Evolutionary conservation across 495 filamentous ascomycete genomes (phyloP).

Genomic region (Collariella sp.): DNA sequence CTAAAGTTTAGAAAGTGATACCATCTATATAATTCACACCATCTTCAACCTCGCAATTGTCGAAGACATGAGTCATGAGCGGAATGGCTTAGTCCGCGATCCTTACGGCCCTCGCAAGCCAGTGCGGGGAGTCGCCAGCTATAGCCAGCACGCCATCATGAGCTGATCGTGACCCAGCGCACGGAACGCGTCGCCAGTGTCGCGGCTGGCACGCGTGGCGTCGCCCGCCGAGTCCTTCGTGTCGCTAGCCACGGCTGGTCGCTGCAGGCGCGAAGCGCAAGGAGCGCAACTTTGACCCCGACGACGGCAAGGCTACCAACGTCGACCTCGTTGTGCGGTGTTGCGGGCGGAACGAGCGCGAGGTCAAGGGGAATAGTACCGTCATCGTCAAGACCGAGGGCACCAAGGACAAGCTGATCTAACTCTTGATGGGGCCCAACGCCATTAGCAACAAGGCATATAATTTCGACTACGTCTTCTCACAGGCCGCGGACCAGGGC

Average conservation of each 20-base stretch:
- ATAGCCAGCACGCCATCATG: too few species aligned
- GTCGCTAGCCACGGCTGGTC: conserved; percentile 44
- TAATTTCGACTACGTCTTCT: conserved; percentile 94
- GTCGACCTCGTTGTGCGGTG: conserved; percentile 96
- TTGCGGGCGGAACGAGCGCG: conserved; percentile 82
- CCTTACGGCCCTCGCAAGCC: too few species aligned
- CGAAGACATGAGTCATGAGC: too few species aligned
- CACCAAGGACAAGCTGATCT: conserved; percentile 70
- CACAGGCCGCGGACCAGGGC: conserved; percentile 83
- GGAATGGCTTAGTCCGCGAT: too few species aligned
- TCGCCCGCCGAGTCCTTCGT: conserved; percentile 60
- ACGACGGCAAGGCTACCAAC: conserved; percentile 74
- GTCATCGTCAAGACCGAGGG: conserved; percentile 85
- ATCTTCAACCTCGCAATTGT: too few species aligned
- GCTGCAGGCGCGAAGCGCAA: conserved; percentile 63
- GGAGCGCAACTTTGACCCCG: conserved; percentile 69
- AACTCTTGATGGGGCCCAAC: conserved; percentile 86
- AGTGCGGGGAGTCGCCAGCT: too few species aligned
- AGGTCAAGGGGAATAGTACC: conserved; percentile 84
- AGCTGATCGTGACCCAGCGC: too few species aligned
- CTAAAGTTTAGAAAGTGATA: too few species aligned
- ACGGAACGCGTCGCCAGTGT: conserved; percentile 17
- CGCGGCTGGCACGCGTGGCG: conserved; percentile 34
- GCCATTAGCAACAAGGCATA: conserved; percentile 93
- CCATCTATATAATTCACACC: too few species aligned